Evolutionary conservation across 768 basidiomycete genomes (phyloP), one percentile per base, ranked within the genome.

Genomic region (Phanerochaete sordida): DNA sequence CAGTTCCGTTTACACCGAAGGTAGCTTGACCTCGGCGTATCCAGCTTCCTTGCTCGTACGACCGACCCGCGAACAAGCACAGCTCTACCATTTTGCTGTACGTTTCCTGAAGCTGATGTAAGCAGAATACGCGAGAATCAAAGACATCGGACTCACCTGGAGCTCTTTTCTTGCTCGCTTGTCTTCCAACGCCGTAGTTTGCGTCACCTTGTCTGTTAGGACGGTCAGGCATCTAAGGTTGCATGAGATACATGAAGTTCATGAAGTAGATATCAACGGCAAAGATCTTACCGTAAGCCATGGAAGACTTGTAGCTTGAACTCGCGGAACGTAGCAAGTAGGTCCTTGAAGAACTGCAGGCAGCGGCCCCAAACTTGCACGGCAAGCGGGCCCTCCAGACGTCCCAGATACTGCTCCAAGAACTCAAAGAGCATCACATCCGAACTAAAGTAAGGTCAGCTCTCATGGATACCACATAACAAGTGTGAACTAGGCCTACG

Each of bases 121-220:
- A 50, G n/a, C 16, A 57, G 39, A 11, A 43, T 4, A 43, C 39
- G 9, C 11, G 12, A 58, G 48, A 21, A 44, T 27, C 30, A 30
- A 6, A 31, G 27, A 26, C n/a, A n/a, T 9, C 19, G 19, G 4
- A 57, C 62, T 19, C 63, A 87, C 90, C 79, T 96, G 94, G 11
- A 98, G 76, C 58, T 99, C 97, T 69, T 93, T 91, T 26, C 92
- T 85, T 57, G 95, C 75, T 39, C 91, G 82, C 24, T 86, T 82
- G 72, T 99, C 97, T 60, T 98, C 96, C 73, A 96, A 81, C 0
- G 93, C 93, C 5, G 90, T 86, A 0, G 95, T 98, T 68, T 94
- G 93, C 1, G 87, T 84, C 33, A 95, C 76, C 69, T 94, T 93
- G 63, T 92, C 91, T 0, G 90, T 86, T 21, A 96, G 71, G 1